Evolutionary conservation across 2,329 filamentous ascomycete genomes (phyloP), one percentile per base, ranked within the genome.

Genomic region (Ascosphaera apis): DNA sequence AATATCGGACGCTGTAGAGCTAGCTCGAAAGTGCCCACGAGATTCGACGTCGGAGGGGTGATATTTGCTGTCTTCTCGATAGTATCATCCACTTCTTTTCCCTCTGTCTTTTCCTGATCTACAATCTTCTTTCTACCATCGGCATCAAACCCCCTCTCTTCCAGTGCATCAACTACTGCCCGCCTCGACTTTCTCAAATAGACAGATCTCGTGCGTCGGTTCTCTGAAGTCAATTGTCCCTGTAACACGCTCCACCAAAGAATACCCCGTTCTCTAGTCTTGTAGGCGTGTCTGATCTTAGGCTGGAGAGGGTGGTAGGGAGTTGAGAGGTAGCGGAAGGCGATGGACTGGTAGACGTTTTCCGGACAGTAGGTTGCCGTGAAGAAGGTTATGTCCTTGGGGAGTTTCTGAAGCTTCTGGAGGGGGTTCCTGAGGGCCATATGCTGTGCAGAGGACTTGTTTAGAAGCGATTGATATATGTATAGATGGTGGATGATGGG

Each of bases 221-320:
- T 63, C 15, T 49, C 47, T 2, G 43, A 15, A 12, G 42, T 42
- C 37, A 45, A 48, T 36, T 40, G 45, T 40, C 36, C 50, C 41
- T 38, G 48, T 36, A 38, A 55, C 4, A 63, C 54, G 12, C 50
- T 48, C 60, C 61, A 66, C 57, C 65, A 65, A 13, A 71, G 52
- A 23, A 50, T 52, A 44, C 56, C 50, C 7, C 47, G 50, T 30
- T 56, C 51, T 31, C 59, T 55, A 38, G 50, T 47, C 5, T 45
- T 43, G 36, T 52, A 58, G 37, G 51, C 46, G 30, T 57, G 44
- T 16, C 46, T 31, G 36, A 59, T 47, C 42, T 56, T 58, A 15
- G 51, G 51, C 12, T 48, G 48, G 35, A 60, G 46, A 2, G 53
- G 49, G 42, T 59, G 51, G 35, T 40, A 36, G 8, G 37, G 44